phyloP scores from a whole-genome alignment of 1,284 basidiomycete species.

The Ganoderma sp. region DNA sequence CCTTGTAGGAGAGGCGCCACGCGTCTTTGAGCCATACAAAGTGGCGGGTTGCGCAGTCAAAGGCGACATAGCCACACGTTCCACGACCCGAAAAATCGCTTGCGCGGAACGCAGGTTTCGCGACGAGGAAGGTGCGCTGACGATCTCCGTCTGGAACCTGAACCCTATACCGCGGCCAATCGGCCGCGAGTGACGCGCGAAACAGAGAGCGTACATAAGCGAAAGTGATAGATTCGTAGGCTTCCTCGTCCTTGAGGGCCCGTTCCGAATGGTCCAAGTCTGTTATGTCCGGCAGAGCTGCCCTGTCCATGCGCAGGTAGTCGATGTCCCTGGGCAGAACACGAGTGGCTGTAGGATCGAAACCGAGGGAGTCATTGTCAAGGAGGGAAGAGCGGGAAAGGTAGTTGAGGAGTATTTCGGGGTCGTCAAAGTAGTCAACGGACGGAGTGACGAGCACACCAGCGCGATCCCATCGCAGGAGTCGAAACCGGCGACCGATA shows the following conservation, averaged over 20 bases:
- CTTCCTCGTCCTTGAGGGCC: background rate
- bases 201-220: constrained; percentile 2
- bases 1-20: constrained; percentile 6
- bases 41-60: background rate
- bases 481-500: constrained; percentile 7
- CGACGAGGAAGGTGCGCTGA: constrained; percentile 8
- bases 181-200: background rate
- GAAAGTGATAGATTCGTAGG: background rate
- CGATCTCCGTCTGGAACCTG: background rate
- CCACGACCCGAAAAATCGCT: constrained; percentile 8
- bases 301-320: constrained; percentile 2
- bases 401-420: background rate
- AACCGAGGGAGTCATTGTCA: constrained; percentile 10
- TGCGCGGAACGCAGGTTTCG: constrained; percentile 9
- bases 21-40: constrained; percentile 19
- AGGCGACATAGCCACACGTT: constrained; percentile 18
- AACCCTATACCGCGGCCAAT: constrained; percentile 18
- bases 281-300: background rate
- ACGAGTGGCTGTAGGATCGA: constrained; percentile 15
- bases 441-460: constrained; percentile 4
- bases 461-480: constrained; percentile 18
- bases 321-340: background rate
- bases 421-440: constrained; percentile 15
- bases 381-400: background rate
- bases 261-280: background rate